Conservation (phyloP, 192 early-diverging fungal genomes). For the Backusella sp. region DNA sequence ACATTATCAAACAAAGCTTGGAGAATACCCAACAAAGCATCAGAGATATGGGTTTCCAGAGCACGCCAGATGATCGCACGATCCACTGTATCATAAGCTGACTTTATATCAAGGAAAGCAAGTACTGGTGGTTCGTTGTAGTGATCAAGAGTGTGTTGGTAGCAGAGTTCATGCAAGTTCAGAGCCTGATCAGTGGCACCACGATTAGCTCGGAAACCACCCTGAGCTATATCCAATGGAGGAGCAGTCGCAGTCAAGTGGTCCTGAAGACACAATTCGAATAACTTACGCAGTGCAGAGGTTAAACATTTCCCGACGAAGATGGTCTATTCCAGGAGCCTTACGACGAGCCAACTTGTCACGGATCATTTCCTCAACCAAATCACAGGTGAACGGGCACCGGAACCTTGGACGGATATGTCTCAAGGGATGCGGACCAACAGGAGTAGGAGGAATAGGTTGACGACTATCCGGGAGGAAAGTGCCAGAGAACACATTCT, state of each 20-base stretch:
- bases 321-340: too few species aligned
- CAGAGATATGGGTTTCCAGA: neutral
- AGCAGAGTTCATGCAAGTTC: constrained; percentile 6
- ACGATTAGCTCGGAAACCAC: constrained; percentile 24
- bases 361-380: too few species aligned
- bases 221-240: constrained; percentile 18
- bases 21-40: neutral
- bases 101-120: constrained; percentile 25
- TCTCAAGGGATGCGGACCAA: neutral
- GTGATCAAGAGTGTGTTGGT: neutral
- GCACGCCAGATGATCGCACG: constrained; percentile 17
- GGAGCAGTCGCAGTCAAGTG: neutral
- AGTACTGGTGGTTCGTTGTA: constrained; percentile 3
- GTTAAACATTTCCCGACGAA: too few species aligned
- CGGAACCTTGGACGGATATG: too few species aligned
- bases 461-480: neutral
- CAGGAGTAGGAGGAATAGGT: neutral
- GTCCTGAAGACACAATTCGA: constrained; percentile 13
- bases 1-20: constrained; percentile 15
- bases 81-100: constrained; percentile 18
- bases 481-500: neutral
- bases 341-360: too few species aligned
- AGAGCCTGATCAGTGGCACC: constrained; percentile 24
- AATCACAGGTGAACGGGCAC: neutral
- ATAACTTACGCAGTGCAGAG: constrained; percentile 15